Evolutionary conservation across 1,139 yeast species (phyloP).

Genomic region (Meyerozyma elateridarum): DNA sequence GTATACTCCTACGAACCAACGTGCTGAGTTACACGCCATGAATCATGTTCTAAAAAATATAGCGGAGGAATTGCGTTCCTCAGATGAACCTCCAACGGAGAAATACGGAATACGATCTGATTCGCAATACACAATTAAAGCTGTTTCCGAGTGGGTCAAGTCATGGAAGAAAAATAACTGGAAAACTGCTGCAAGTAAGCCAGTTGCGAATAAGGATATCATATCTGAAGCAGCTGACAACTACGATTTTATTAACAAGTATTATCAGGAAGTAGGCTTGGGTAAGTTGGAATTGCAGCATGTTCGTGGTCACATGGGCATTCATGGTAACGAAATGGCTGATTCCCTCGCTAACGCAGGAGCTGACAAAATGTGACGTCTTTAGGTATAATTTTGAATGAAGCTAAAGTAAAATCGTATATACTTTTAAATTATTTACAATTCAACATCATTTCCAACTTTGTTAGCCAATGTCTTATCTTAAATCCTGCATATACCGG

Average conservation of each 20-base stretch:
- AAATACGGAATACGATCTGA: constrained; percentile 49
- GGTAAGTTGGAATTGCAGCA: constrained; percentile 42
- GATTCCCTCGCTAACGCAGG: constrained; percentile 70
- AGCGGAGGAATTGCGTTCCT: constrained; percentile 14
- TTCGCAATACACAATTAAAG: constrained; percentile 50
- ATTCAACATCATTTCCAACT: not conserved
- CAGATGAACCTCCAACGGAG: constrained; percentile 10
- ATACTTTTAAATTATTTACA: not conserved
- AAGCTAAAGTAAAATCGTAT: not conserved
- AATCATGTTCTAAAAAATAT: constrained; percentile 47
- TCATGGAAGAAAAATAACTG: constrained; percentile 55
- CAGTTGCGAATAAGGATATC: constrained; percentile 50
- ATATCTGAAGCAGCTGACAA: constrained; percentile 28
- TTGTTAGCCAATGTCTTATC: too few species aligned
- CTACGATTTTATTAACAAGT: constrained; percentile 23
- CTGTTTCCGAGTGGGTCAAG: constrained; percentile 46
- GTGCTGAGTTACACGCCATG: constrained; percentile 75
- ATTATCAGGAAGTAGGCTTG: constrained; percentile 24
- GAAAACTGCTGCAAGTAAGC: constrained; percentile 37
- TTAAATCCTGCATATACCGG: not conserved
- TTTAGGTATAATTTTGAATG: too few species aligned
- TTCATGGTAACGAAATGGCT: constrained; percentile 70
- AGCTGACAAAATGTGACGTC: constrained; percentile 27
- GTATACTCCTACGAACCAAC: constrained; percentile 62
- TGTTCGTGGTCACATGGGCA: constrained; percentile 71